These are phyloP conservation scores for Coemansia sp. DNA, from an alignment of 192 early-diverging fungal species.

Conservation along the genomic window DNA sequence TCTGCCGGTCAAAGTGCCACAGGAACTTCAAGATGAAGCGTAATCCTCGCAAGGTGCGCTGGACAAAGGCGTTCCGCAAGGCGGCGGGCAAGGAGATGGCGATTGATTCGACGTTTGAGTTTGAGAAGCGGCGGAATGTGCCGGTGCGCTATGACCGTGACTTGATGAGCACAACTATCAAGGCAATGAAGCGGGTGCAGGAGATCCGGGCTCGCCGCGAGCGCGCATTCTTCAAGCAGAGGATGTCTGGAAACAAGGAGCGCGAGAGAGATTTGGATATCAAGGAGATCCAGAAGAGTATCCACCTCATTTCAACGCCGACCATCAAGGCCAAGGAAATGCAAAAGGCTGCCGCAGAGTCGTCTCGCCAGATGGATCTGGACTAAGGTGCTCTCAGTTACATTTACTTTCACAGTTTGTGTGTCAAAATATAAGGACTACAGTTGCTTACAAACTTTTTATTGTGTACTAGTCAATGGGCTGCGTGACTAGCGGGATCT, in stretches of 20 bases:
- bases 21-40: slow-evolving; percentile 99
- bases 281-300: slow-evolving; percentile 78
- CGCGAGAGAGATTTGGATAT: slow-evolving; percentile 76
- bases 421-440: slow-evolving; percentile 10
- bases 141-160: slow-evolving; percentile 98
- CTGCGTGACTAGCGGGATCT: slow-evolving; percentile 51
- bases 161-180: slow-evolving; percentile 94
- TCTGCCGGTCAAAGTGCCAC: slow-evolving; percentile 99
- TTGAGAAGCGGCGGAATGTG: slow-evolving; percentile 98
- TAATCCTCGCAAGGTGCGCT: slow-evolving; percentile 98
- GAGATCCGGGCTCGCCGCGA: slow-evolving; percentile 95
- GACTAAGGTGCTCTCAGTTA: slow-evolving; percentile 21
- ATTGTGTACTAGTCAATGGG: slow-evolving; percentile 26
- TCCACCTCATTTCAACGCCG: slow-evolving; percentile 74
- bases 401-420: slow-evolving; percentile 2
- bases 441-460: neutral
- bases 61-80: slow-evolving; percentile 99
- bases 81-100: slow-evolving; percentile 99
- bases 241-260: slow-evolving; percentile 86
- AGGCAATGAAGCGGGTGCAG: slow-evolving; percentile 97
- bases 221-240: slow-evolving; percentile 89
- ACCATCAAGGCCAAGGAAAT: slow-evolving; percentile 39
- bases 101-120: slow-evolving; percentile 96
- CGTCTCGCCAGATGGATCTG: slow-evolving; percentile 54
- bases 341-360: slow-evolving; percentile 41